Percentiles rank a stretch among this genome's conserved stretches.
Evolutionary conservation across 208 protist species (phyloP).

Genomic region (Trypanosoma rangeli): DNA sequence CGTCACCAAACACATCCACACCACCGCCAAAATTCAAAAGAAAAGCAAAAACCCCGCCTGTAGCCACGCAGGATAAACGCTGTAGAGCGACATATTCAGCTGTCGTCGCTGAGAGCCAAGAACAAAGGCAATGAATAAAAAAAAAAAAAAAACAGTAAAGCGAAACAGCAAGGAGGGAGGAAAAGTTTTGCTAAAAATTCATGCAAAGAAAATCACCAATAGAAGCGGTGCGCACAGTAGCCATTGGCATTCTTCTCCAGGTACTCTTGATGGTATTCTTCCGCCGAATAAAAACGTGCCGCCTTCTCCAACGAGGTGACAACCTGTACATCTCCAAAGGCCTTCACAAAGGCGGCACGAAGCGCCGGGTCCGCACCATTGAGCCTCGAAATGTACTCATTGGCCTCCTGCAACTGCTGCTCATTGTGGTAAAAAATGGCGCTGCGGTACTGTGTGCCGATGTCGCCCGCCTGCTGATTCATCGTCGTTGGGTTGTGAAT

Average conservation of each 20-base stretch:
- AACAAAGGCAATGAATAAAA: too few relatives aligned
- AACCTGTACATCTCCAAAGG: slow-evolving; percentile 59
- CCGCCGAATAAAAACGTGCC: slow-evolving; percentile 75
- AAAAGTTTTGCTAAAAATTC: too few relatives aligned
- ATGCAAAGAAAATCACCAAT: slow-evolving; percentile 36
- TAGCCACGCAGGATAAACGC: too few relatives aligned
- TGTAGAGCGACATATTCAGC: too few relatives aligned
- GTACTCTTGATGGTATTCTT: slow-evolving; percentile 90
- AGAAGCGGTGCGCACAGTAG: slow-evolving; percentile 82
- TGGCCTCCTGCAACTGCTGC: slow-evolving; percentile 78
- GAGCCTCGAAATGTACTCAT: slow-evolving; percentile 75
- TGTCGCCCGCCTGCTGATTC: slow-evolving; percentile 90
- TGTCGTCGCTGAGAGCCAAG: too few relatives aligned
- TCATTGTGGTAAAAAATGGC: slow-evolving; percentile 91
- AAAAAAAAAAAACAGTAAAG: too few relatives aligned
- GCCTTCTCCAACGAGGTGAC: slow-evolving; percentile 74
- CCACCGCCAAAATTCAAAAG: too few relatives aligned
- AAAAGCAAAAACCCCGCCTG: too few relatives aligned
- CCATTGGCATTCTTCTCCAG: slow-evolving; percentile 76
- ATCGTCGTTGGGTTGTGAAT: slow-evolving; percentile 95
- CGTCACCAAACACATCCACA: too few relatives aligned
- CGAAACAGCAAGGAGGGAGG: too few relatives aligned
- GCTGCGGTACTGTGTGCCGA: slow-evolving; percentile 95
- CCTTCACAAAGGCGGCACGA: slow-evolving; percentile 65
- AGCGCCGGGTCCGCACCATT: slow-evolving; percentile 59